Conservation (phyloP, 2,329 filamentous ascomycete genomes). For the Stagonosporopsis rhizophila region DNA sequence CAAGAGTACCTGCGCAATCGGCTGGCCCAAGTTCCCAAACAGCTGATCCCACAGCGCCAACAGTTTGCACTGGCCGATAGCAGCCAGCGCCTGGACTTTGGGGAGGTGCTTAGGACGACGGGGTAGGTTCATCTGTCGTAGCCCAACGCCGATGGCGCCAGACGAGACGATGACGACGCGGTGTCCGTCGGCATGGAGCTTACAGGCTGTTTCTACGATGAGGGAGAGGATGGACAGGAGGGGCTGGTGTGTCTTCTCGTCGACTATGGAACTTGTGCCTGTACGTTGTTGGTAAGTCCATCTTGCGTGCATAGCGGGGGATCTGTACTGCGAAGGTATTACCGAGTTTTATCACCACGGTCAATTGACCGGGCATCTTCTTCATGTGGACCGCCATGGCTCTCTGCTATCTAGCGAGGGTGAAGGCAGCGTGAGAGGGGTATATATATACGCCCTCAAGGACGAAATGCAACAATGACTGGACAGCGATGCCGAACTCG, state of each 20-base stretch:
- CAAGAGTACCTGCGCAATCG: conserved; percentile 91
- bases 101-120: conserved; percentile 89
- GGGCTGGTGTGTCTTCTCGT: conserved; percentile 93
- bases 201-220: conserved; percentile 93
- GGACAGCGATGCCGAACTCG: conserved; percentile 27
- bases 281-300: conserved; percentile 37
- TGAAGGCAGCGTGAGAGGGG: not conserved
- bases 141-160: conserved; percentile 91
- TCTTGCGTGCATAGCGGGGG: conserved; percentile 27
- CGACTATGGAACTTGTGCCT: conserved; percentile 99
- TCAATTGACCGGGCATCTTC: conserved; percentile 65
- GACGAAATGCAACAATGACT: conserved; percentile 27
- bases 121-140: conserved; percentile 87
- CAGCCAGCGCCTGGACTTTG: conserved; percentile 89
- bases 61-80: conserved; percentile 92
- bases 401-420: not conserved
- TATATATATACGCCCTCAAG: conserved; percentile 1
- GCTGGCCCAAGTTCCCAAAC: conserved; percentile 86
- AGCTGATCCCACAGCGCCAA: conserved; percentile 96
- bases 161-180: conserved; percentile 96
- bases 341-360: conserved; percentile 89
- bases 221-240: conserved; percentile 87
- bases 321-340: conserved; percentile 43
- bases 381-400: conserved; percentile 51
- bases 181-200: conserved; percentile 87